A percentile compares a stretch with the other conserved stretches of the same genome.
phyloP scores from a whole-genome alignment of 495 filamentous ascomycete genomes.

The Aspergillus sparsus region DNA sequence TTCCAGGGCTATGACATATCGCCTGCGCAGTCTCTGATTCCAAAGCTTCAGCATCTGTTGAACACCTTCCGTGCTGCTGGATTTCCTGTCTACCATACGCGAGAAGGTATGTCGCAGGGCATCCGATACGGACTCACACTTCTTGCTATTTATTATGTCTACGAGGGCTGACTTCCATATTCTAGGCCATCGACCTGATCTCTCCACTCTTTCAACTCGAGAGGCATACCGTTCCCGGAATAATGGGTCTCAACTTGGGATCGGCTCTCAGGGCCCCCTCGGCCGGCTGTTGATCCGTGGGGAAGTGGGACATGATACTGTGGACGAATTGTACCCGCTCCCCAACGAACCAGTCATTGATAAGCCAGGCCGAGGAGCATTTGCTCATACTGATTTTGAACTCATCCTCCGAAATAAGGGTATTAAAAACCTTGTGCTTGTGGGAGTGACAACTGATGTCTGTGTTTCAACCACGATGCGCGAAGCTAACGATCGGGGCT shows the following conservation, averaged over 20 bases:
- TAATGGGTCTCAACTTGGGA: conserved; percentile 55
- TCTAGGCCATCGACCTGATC: conserved; percentile 60
- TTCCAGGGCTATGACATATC: conserved; percentile 61
- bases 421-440: conserved; percentile 65
- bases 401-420: conserved; percentile 60
- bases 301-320: conserved; percentile 62
- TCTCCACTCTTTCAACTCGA: conserved; percentile 58
- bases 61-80: conserved; percentile 56
- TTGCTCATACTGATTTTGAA: conserved; percentile 65
- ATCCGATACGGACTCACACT: not conserved
- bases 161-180: conserved; percentile 22
- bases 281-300: conserved; percentile 66
- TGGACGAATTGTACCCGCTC: conserved; percentile 59
- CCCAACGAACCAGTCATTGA: conserved; percentile 63
- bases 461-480: conserved; percentile 69
- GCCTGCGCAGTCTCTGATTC: conserved; percentile 55
- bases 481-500: conserved; percentile 74
- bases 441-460: conserved; percentile 69
- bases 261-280: conserved; percentile 62
- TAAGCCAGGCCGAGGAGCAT: conserved; percentile 69
- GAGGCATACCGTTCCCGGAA: conserved; percentile 57
- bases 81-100: conserved; percentile 67
- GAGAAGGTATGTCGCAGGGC: conserved; percentile 48
- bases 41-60: conserved; percentile 55
- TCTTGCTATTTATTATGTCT: not conserved